A percentile compares a stretch with the other conserved stretches of the same genome.
These are phyloP conservation scores for Lycium ferocissimum DNA, from an alignment of 257 asterid species.

Conservation along the genomic window DNA sequence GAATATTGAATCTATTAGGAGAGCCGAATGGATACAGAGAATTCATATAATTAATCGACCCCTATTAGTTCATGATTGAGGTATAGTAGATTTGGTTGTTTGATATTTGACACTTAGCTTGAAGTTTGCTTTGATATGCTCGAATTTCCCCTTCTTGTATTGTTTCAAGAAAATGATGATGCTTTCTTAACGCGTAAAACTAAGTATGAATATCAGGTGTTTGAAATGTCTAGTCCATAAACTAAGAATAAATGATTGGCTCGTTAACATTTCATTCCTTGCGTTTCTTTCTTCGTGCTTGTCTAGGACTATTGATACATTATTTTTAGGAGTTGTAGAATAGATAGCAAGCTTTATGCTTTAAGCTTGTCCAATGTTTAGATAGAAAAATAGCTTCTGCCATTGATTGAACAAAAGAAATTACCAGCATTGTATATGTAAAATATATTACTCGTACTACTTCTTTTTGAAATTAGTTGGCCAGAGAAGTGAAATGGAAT, in stretches of 20 bases:
- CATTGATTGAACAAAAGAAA: neutral
- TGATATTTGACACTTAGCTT: neutral
- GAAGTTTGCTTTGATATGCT: neutral
- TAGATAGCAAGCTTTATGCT: neutral
- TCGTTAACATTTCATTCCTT: neutral
- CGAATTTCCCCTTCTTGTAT: neutral
- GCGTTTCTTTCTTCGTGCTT: neutral
- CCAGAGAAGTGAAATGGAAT: neutral
- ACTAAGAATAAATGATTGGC: neutral
- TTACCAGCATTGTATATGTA: no score
- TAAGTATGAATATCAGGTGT: neutral
- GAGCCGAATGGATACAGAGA: neutral
- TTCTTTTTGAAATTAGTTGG: neutral
- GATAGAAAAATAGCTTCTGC: neutral
- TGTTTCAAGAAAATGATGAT: neutral
- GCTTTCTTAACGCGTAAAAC: neutral
- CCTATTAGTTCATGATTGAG: neutral
- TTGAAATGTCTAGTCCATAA: neutral
- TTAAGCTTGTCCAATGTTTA: neutral
- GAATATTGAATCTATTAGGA: neutral
- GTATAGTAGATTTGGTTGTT: neutral
- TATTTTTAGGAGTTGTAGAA: neutral
- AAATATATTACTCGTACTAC: no score
- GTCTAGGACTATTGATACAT: neutral
- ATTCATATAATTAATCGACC: neutral